Evolutionary conservation across 371 early-diverging fungal genomes (phyloP), one percentile per base, ranked within the genome.

Genomic region (Mucor lusitanicus): DNA sequence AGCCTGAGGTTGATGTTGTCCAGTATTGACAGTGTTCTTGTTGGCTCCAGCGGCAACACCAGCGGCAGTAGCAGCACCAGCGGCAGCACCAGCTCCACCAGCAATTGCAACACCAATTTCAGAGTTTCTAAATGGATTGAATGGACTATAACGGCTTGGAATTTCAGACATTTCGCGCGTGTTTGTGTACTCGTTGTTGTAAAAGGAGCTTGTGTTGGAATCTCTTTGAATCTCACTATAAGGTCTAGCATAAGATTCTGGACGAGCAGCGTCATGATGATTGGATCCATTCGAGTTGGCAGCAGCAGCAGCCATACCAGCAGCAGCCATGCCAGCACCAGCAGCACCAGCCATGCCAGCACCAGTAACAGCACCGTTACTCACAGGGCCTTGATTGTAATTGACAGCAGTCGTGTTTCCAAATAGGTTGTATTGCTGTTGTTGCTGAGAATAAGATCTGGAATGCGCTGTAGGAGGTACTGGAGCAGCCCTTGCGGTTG

Each of bases 111-210:
- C 44, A 33, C 40, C 50, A 23, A 46, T 44, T 9, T 61, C 54
- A 13, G 76, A 75, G 33, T 68, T 54, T 32, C 78, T 69, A 61
- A 78, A 80, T 3, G 81, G 81, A 53, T 80, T 80, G 40, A 72
- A 74, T 1, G 80, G 69, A 23, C 67, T 62, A 12, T 69, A 66
- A 25, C 57, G 50, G 12, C 33, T 48, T 37, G 50, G 55, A 0
- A 72, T 39, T 27, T 72, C 72, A 11, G 65, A 46, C 69, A 68
- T 72, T 30, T 72, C 69, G 37, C 61, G 55, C n/a, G 39, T 8
- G 42, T 35, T 46, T 1, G 57, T 56, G 11, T 48, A 58, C 0
- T 39, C 21, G 23, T 58, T 59, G 21, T 63, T 40, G n/a, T 63
- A 40, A 19, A 60, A 21, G 8, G 63, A 53, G 1, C 19, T 17